A percentile compares a stretch with the other conserved stretches of the same genome.
Evolutionary conservation across 2,329 filamentous ascomycete genomes (phyloP).

Genomic region (Paraphoma chrysanthemicola): DNA sequence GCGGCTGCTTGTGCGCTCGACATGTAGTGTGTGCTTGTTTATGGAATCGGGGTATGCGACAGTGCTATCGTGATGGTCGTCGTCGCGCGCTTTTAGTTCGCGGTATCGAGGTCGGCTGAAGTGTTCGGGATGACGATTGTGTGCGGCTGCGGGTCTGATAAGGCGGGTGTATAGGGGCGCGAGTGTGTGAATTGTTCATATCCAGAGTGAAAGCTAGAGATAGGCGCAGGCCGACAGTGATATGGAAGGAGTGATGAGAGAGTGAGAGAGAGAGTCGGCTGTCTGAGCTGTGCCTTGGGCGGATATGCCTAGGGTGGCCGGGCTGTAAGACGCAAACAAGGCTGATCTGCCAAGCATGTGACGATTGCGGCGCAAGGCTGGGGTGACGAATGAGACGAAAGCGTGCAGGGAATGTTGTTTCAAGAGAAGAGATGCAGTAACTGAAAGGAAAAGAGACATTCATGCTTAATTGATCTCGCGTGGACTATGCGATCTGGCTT

Average conservation of each 20-base stretch:
- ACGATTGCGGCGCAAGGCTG: slow-evolving; percentile 30
- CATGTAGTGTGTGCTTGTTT: slow-evolving; percentile 31
- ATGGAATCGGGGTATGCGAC: slow-evolving; percentile 7
- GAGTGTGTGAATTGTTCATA: slow-evolving; percentile 42
- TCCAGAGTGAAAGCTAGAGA: slow-evolving; percentile 37
- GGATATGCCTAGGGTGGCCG: slow-evolving; percentile 25
- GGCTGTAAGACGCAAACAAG: slow-evolving; percentile 23
- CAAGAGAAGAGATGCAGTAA: neutral
- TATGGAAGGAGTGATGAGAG: slow-evolving; percentile 12
- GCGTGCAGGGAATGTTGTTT: neutral
- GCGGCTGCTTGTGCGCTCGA: slow-evolving; percentile 40
- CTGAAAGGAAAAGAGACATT: neutral
- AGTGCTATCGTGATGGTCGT: slow-evolving; percentile 34
- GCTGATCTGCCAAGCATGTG: slow-evolving; percentile 21
- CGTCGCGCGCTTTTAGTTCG: slow-evolving; percentile 28
- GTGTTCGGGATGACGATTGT: slow-evolving; percentile 31
- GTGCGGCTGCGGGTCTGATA: slow-evolving; percentile 25
- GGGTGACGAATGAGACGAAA: slow-evolving; percentile 2
- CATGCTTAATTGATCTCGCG: no score
- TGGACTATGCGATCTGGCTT: neutral
- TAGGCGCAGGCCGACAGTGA: slow-evolving; percentile 27
- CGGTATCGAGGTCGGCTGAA: slow-evolving; percentile 16
- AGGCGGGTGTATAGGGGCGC: slow-evolving; percentile 24
- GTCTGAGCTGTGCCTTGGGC: slow-evolving; percentile 26
- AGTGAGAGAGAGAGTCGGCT: slow-evolving; percentile 11